Evolutionary conservation across 2,329 filamentous ascomycete species (phyloP), one percentile per base, ranked within the genome.

Genomic region (Nectriaceae sp.): DNA sequence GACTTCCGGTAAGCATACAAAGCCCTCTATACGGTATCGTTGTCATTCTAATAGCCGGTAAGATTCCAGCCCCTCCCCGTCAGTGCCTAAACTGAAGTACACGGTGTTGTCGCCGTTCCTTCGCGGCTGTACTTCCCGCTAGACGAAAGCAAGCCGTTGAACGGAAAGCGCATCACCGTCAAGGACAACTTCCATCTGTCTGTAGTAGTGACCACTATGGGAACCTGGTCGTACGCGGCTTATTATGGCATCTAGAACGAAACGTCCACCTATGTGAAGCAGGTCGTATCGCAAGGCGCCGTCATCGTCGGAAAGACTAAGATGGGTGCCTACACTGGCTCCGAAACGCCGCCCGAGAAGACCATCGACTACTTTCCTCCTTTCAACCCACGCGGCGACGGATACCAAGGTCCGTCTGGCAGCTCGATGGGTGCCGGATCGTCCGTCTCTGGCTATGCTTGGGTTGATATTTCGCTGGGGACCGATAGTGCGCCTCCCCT

Each of bases 311-410:
- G 33, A 15, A 36, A 36, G 16, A 36, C 33, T 15, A 36, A 36
- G 33, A 36, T 36, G 33, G 11, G 33, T 19, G 33, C 33, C 16
- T 36, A 36, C 16, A 19, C 11, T 36, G 16, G n/a, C 33, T 19
- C 33, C 16, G 33, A 36, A 36, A 19, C 13, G 16, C 33, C 33
- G 16, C 33, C 33, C 13, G n/a, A 36, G 13, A 16, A 36, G 8
- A n/a, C 33, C 11, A 49, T 73, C 3, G 70, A 72, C 44, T 71
- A 67, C 33, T 70, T 72, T 13, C 60, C 66, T 0, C 74, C 74
- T 0, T 75, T 74, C 54, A 76, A 75, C 49, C 71, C 73, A 1
- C 62, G 73, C 1, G 78, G 71, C 0, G 78, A 80, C 47, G 72
- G 74, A 0, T 78, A 78, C 33, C 70, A 74, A 42, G 66, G 69